These are phyloP conservation scores for Aurantiochytrium sp. DNA, from an alignment of 108 stramenopile genomes.

Conservation along the genomic window DNA sequence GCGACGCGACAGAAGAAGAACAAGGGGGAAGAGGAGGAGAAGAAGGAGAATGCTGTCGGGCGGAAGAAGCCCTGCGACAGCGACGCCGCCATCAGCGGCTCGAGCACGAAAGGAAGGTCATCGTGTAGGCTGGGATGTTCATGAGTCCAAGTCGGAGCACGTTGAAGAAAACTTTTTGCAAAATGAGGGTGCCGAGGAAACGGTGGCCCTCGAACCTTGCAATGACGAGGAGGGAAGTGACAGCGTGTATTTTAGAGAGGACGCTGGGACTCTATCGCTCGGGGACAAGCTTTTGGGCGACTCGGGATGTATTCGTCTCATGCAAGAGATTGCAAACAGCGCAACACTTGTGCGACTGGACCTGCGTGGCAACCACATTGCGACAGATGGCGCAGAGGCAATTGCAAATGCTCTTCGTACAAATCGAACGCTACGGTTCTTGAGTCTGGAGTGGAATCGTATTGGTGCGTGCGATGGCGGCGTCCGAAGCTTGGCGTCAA, in stretches of 20 bases:
- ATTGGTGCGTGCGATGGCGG: background rate
- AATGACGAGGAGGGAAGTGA: too few species aligned
- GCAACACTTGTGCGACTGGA: background rate
- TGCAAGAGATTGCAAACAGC: background rate
- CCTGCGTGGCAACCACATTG: conserved; percentile 7
- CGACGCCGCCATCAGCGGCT: too few species aligned
- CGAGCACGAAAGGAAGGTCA: too few species aligned
- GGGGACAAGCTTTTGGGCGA: background rate
- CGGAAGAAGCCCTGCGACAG: too few species aligned
- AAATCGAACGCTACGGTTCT: background rate
- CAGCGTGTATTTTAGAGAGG: background rate
- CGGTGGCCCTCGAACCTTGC: too few species aligned
- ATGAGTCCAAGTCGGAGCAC: too few species aligned
- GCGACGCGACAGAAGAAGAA: too few species aligned
- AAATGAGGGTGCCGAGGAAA: too few species aligned
- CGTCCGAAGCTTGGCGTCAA: background rate
- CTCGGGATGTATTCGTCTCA: background rate
- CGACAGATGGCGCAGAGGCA: background rate
- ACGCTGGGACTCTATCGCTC: background rate
- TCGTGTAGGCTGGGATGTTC: too few species aligned
- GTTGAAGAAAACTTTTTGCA: too few species aligned
- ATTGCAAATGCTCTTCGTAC: background rate
- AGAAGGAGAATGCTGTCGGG: too few species aligned
- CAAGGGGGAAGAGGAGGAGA: too few species aligned
- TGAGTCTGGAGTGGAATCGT: background rate